These are phyloP conservation scores for Salix dunnii DNA, from an alignment of 345 rosid genomes.

Conservation along the genomic window DNA sequence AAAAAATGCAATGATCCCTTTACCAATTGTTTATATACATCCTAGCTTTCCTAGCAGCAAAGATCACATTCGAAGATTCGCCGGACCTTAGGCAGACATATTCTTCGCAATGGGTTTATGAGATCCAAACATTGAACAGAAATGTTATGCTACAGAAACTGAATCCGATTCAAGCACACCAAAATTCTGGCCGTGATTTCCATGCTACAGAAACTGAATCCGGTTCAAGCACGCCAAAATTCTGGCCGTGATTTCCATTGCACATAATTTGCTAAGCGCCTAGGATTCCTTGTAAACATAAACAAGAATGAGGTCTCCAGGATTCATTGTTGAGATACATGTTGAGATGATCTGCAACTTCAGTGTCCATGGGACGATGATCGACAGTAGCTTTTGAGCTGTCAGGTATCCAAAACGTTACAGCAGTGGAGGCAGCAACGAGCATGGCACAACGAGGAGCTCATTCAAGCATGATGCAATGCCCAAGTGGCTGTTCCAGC, in stretches of 20 bases:
- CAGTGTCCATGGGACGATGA: conserved; percentile 24
- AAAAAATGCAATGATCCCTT: too few relatives aligned
- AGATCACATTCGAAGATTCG: too few relatives aligned
- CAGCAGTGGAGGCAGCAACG: conserved; percentile 78
- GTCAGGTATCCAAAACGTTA: conserved; percentile 88
- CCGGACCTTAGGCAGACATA: not conserved
- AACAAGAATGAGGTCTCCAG: not conserved
- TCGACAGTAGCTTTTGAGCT: conserved; percentile 34
- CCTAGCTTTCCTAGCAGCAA: too few relatives aligned
- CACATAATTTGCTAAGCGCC: not conserved
- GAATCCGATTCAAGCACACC: too few relatives aligned
- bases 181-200: too few relatives aligned
- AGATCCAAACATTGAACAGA: too few relatives aligned
- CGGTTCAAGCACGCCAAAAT: conserved; percentile 2
- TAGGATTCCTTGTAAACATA: not conserved
- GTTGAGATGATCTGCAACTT: conserved; percentile 24
- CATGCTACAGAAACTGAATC: not conserved
- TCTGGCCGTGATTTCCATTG: not conserved
- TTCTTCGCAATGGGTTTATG: too few relatives aligned
- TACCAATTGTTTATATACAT: too few relatives aligned
- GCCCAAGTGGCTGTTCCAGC: conserved; percentile 81
- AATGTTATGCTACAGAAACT: too few relatives aligned
- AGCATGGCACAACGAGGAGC: conserved; percentile 92
- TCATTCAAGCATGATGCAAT: conserved; percentile 82
- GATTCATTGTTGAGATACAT: conserved; percentile 18